Evolutionary conservation across 192 early-diverging fungal species (phyloP).

Genomic region (Rhizophagus sp.): DNA sequence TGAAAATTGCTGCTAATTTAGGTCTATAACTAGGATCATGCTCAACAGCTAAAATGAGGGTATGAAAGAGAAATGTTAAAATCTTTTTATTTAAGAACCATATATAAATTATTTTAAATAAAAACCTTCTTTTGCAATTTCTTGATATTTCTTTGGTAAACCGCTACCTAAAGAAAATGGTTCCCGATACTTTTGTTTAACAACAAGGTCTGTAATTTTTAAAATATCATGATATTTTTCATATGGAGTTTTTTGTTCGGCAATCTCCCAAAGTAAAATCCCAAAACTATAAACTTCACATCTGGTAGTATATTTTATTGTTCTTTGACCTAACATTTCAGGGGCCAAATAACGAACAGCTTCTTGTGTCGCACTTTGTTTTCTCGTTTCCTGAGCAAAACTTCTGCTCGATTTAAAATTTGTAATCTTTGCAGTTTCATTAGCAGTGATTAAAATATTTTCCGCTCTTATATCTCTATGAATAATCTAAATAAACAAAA

Average conservation of each 20-base stretch:
- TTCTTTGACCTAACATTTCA: neutral
- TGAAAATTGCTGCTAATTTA: neutral
- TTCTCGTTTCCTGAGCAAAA: neutral
- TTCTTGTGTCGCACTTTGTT: neutral
- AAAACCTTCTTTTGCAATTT: neutral
- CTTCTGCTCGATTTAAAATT: constrained; percentile 37
- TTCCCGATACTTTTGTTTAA: neutral
- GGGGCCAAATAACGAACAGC: constrained; percentile 22
- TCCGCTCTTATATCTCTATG: constrained; percentile 33
- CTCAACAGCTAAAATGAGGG: neutral
- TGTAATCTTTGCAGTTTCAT: constrained; percentile 31
- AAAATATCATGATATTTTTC: neutral
- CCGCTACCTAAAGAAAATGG: neutral
- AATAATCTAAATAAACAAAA: constrained; percentile 12
- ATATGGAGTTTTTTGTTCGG: constrained; percentile 14
- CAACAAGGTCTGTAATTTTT: neutral
- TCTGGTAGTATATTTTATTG: constrained; percentile 10
- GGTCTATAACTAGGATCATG: neutral
- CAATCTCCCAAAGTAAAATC: constrained; percentile 24
- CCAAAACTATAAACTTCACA: constrained; percentile 27
- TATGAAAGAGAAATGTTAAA: neutral
- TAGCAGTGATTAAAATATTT: constrained; percentile 19
- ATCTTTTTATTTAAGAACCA: neutral
- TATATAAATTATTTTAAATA: neutral
- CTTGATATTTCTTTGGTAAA: neutral